A percentile compares a stretch with the other conserved stretches of the same genome.
phyloP scores from a whole-genome alignment of 73 alveolate genomes.

The Durusdinium trenchii region DNA sequence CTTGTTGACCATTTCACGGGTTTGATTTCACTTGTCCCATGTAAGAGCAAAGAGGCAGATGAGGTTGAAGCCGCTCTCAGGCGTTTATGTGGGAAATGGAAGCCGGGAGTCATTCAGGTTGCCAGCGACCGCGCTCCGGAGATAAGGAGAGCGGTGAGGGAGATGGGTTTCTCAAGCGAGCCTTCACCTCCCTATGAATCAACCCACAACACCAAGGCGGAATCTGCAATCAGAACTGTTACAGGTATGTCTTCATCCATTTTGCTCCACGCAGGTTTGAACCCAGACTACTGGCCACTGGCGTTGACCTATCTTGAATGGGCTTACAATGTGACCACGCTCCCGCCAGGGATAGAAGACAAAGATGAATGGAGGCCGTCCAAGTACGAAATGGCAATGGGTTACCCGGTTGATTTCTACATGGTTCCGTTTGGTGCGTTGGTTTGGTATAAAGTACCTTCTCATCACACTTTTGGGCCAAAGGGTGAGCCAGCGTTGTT shows the following conservation, averaged over 20 bases:
- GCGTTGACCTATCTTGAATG: not conserved
- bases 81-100: not conserved
- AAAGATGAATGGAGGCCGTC: not conserved
- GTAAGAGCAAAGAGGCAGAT: not conserved
- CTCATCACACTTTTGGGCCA: not conserved
- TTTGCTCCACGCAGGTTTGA: not conserved
- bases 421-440: not conserved
- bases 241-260: not conserved
- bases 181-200: not conserved
- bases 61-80: not conserved
- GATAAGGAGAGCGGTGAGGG: not conserved
- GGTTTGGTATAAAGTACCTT: not conserved
- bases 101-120: not conserved
- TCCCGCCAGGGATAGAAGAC: not conserved
- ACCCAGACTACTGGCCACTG: not conserved
- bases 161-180: not conserved
- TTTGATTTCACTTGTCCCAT: not conserved
- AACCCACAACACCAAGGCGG: slow-evolving; percentile 34
- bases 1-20: not conserved
- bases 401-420: not conserved
- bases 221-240: slow-evolving; percentile 4
- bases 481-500: slow-evolving; percentile 20
- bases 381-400: not conserved
- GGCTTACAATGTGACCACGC: not conserved
- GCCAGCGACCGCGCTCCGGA: slow-evolving; percentile 44